phyloP scores from a whole-genome alignment of 1,139 yeast species.

The Blastobotrys capitulatus region DNA sequence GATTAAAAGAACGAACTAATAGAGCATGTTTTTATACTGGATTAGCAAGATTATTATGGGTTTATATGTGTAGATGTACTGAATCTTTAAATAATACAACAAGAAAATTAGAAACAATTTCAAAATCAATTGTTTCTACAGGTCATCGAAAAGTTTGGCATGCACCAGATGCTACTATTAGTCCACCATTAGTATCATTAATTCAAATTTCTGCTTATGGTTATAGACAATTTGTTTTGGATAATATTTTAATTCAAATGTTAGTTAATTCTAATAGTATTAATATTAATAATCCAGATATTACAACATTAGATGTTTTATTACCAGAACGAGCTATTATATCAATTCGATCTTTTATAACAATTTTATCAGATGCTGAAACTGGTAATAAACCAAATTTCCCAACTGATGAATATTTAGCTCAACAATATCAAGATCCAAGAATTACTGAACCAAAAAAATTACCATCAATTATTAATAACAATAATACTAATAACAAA shows the following conservation, averaged over 20 bases:
- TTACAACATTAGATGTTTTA: constrained; percentile 48
- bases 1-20: constrained; percentile 42
- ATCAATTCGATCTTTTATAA: constrained; percentile 64
- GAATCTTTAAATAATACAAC: constrained; percentile 87
- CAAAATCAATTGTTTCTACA: constrained; percentile 47
- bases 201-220: constrained; percentile 73
- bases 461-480: constrained; percentile 19
- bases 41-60: constrained; percentile 77
- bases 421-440: constrained; percentile 11
- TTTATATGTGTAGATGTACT: constrained; percentile 75
- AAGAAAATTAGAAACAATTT: constrained; percentile 55
- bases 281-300: constrained; percentile 40
- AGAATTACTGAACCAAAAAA: constrained; percentile 13
- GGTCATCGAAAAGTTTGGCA: constrained; percentile 58
- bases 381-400: constrained; percentile 60
- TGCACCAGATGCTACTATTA: constrained; percentile 53
- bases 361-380: constrained; percentile 58
- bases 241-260: constrained; percentile 61
- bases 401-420: constrained; percentile 44
- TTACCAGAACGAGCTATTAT: constrained; percentile 67
- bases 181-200: constrained; percentile 63
- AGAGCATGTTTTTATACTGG: constrained; percentile 55
- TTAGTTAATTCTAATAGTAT: constrained; percentile 37
- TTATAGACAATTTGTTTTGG: constrained; percentile 73
- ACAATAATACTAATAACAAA: too few relatives aligned